Evolutionary conservation across 2,329 filamentous ascomycete genomes (phyloP).

Genomic region (Pseudocercospora ulei): DNA sequence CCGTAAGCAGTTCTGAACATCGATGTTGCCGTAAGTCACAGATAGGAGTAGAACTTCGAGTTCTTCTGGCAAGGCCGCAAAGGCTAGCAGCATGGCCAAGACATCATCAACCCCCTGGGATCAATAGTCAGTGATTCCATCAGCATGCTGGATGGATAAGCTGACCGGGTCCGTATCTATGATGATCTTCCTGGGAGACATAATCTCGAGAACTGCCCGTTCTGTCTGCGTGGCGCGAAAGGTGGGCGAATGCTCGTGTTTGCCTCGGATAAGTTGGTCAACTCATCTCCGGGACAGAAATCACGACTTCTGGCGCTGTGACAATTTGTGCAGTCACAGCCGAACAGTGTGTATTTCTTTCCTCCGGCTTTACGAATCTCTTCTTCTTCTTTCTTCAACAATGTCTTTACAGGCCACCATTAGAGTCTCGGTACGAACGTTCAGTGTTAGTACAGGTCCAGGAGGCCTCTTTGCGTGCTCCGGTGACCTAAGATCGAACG

Average conservation of each 20-base stretch:
- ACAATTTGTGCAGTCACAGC: slow-evolving; percentile 10
- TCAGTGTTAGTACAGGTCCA: slow-evolving; percentile 88
- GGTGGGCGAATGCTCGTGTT: slow-evolving; percentile 1
- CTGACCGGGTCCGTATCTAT: slow-evolving; percentile 88
- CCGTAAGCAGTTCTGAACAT: slow-evolving; percentile 72
- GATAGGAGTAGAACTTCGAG: slow-evolving; percentile 78
- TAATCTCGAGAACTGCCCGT: slow-evolving; percentile 22
- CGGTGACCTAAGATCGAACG: slow-evolving; percentile 78
- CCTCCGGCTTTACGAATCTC: slow-evolving; percentile 9
- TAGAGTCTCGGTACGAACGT: slow-evolving; percentile 98
- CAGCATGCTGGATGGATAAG: not conserved
- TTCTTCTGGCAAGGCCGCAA: slow-evolving; percentile 72
- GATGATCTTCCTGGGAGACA: slow-evolving; percentile 57
- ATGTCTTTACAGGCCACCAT: slow-evolving; percentile 79
- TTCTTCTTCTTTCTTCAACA: slow-evolving; percentile 45
- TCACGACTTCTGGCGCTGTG: too few species aligned
- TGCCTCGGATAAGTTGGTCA: not conserved
- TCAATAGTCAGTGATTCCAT: not conserved
- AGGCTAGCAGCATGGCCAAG: slow-evolving; percentile 59
- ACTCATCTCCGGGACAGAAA: too few species aligned
- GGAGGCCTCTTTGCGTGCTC: slow-evolving; percentile 83
- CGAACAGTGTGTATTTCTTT: slow-evolving; percentile 6
- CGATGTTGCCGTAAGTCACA: slow-evolving; percentile 87
- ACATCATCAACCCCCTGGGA: slow-evolving; percentile 11
- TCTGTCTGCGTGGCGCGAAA: slow-evolving; percentile 5